A percentile compares a stretch with the other conserved stretches of the same genome.
Evolutionary conservation across 108 stramenopile genomes (phyloP).

Genomic region (Pseudonitzschia multistriata): DNA sequence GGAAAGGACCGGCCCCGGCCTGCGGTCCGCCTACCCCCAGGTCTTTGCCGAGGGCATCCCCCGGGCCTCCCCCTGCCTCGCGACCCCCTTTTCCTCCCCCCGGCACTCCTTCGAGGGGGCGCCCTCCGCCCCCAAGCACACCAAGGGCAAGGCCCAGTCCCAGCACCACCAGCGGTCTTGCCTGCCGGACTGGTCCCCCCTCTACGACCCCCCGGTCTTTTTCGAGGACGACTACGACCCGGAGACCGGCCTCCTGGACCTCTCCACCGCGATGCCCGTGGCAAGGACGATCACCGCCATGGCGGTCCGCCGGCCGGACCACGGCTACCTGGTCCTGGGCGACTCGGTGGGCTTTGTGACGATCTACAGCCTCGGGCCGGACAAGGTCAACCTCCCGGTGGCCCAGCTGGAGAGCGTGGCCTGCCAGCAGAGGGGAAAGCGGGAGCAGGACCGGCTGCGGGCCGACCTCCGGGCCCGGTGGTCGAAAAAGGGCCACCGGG

Average conservation of each 20-base stretch:
- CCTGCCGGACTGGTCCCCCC: constrained; percentile 26
- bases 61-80: neutral
- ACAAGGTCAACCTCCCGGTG: constrained; percentile 24
- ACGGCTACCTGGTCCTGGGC: constrained; percentile 43
- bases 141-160: constrained; percentile 2
- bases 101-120: neutral
- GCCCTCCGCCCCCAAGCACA: neutral
- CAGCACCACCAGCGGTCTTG: constrained; percentile 3
- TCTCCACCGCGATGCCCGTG: constrained; percentile 23
- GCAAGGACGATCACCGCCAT: constrained; percentile 30
- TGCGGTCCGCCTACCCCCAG: neutral
- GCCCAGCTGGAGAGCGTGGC: constrained; percentile 39
- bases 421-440: constrained; percentile 27
- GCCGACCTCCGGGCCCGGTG: constrained; percentile 19
- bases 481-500: constrained; percentile 7
- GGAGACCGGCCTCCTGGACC: constrained; percentile 14
- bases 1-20: neutral
- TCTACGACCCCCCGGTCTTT: constrained; percentile 29
- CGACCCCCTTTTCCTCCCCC: neutral
- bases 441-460: constrained; percentile 25
- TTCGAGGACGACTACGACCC: constrained; percentile 35
- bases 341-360: constrained; percentile 49
- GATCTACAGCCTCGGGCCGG: constrained; percentile 30
- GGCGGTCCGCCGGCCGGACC: constrained; percentile 28
- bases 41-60: constrained; percentile 13